These are phyloP conservation scores for Botrytis aclada DNA, from an alignment of 2,329 filamentous ascomycete genomes.

Conservation along the genomic window DNA sequence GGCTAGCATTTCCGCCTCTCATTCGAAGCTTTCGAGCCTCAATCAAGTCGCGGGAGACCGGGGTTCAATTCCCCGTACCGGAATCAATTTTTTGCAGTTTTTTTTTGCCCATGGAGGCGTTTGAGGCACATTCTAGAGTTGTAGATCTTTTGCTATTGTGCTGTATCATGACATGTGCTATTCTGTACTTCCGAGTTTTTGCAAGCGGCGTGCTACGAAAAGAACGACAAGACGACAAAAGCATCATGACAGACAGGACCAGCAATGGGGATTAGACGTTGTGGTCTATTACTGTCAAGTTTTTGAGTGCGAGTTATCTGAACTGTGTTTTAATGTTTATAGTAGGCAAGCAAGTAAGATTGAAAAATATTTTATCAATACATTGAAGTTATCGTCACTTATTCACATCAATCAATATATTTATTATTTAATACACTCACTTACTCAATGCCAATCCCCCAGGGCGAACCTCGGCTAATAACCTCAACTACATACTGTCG, in stretches of 20 bases:
- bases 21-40: background rate
- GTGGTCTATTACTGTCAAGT: background rate
- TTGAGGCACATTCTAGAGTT: background rate
- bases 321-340: background rate
- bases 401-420: too few relatives aligned
- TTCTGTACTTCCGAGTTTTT: background rate
- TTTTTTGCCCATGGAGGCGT: background rate
- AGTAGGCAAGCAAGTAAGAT: too few relatives aligned
- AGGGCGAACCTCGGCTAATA: background rate
- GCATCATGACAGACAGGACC: background rate
- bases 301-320: background rate
- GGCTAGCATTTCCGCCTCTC: constrained; percentile 8
- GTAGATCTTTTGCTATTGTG: background rate
- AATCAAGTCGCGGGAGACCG: constrained; percentile 1
- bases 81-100: rapidly evolving
- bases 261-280: background rate
- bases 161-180: background rate
- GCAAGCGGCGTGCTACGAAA: background rate
- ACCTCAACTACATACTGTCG: background rate
- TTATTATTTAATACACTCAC: background rate
- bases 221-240: background rate
- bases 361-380: too few relatives aligned
- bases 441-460: background rate
- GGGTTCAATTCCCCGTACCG: constrained; percentile 8
- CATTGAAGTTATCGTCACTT: background rate